phyloP scores from a whole-genome alignment of 805 yeast species.

The Spathaspora sp. region DNA sequence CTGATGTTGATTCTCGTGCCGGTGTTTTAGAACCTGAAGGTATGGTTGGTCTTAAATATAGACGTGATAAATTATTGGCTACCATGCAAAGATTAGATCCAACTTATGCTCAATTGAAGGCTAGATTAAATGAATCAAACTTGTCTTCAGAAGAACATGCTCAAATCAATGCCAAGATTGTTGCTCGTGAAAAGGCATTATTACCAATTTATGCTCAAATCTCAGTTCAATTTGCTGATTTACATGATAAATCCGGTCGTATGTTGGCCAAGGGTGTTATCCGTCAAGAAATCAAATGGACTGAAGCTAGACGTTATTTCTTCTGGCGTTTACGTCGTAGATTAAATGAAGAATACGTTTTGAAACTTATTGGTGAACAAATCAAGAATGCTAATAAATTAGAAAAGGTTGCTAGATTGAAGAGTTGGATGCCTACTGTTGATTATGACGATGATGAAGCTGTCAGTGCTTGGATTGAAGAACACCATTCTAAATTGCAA shows the following conservation, averaged over 20 bases:
- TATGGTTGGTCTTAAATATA: conserved; percentile 97
- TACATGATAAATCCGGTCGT: conserved; percentile 96
- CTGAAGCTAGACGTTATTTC: conserved; percentile 87
- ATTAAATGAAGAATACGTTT: conserved; percentile 84
- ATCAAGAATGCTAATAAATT: conserved; percentile 56
- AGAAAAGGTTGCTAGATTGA: conserved; percentile 82
- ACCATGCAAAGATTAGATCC: conserved; percentile 90
- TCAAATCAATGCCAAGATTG: conserved; percentile 59
- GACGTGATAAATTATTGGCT: conserved; percentile 85
- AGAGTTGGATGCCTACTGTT: conserved; percentile 80
- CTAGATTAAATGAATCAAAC: conserved; percentile 48
- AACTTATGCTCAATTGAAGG: conserved; percentile 65
- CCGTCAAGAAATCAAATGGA: conserved; percentile 81
- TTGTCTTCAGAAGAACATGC: conserved; percentile 65
- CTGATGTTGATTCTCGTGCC: conserved; percentile 91
- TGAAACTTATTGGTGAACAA: conserved; percentile 67
- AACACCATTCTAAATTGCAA: conserved; percentile 62
- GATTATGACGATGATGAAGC: conserved; percentile 70
- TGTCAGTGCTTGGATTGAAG: conserved; percentile 84
- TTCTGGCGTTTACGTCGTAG: conserved; percentile 99
- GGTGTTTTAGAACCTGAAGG: conserved; percentile 99
- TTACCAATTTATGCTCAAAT: conserved; percentile 89
- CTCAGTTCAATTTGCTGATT: conserved; percentile 93
- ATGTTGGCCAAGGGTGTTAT: conserved; percentile 95
- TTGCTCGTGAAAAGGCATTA: conserved; percentile 73